Evolutionary conservation across 2,329 filamentous ascomycete species (phyloP).

Genomic region (Trichoderma hamatum): DNA sequence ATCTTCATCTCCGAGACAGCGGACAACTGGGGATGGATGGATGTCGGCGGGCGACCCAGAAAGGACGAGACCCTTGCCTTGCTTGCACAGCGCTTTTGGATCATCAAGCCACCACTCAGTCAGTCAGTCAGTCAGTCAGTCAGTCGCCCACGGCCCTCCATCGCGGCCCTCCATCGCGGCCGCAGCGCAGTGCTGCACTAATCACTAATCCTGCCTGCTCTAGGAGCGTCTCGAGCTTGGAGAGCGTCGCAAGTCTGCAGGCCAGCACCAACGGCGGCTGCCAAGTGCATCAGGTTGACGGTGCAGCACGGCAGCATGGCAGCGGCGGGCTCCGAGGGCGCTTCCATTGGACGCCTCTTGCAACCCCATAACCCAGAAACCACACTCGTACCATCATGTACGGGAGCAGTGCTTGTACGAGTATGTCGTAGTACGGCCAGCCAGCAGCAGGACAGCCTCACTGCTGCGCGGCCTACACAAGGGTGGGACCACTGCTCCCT

Average conservation of each 20-base stretch:
- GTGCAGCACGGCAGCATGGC: conserved; percentile 20
- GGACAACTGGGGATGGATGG: background rate
- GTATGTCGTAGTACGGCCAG: background rate
- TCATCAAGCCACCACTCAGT: conserved; percentile 8
- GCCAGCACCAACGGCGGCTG: conserved; percentile 19
- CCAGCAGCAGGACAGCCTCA: conserved; percentile 29
- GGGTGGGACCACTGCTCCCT: conserved; percentile 17
- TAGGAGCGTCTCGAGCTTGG: background rate
- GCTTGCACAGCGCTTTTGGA: background rate
- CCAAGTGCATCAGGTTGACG: conserved; percentile 26
- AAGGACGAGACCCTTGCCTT: background rate
- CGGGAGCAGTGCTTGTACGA: background rate
- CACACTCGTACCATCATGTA: background rate
- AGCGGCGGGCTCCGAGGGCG: conserved; percentile 13
- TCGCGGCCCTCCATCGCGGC: conserved; percentile 12
- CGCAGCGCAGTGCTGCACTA: conserved; percentile 10
- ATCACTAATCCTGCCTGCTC: conserved; percentile 19
- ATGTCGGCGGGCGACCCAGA: background rate
- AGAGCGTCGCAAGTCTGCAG: conserved; percentile 22
- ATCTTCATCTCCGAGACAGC: conserved; percentile 3
- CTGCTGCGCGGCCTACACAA: conserved; percentile 28
- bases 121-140: too few relatives aligned
- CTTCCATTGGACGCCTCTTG: conserved; percentile 30
- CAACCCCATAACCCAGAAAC: conserved; percentile 12
- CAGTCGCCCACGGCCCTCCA: background rate